These are phyloP conservation scores for Zygosaccharomyces siamensis DNA, from an alignment of 805 yeast genomes.

Conservation along the genomic window DNA sequence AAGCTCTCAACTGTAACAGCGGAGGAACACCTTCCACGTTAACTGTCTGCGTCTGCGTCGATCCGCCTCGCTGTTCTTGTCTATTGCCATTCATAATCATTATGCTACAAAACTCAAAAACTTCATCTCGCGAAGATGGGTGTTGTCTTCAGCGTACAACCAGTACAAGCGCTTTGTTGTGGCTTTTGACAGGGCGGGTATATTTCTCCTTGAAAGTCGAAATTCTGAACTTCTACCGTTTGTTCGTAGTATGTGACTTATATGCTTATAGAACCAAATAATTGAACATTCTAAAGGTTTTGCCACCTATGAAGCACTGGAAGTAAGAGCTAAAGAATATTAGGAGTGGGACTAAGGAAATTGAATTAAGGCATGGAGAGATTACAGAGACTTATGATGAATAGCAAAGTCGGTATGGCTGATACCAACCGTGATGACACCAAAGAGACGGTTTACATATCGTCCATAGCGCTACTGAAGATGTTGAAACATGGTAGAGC, in stretches of 20 bases:
- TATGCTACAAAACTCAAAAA: neutral
- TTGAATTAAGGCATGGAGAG: slow-evolving; percentile 35
- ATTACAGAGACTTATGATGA: slow-evolving; percentile 40
- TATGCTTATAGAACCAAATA: neutral
- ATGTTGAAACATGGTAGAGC: slow-evolving; percentile 98
- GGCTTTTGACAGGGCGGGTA: neutral
- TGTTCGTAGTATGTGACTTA: neutral
- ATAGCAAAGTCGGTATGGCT: slow-evolving; percentile 40
- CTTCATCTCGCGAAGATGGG: neutral
- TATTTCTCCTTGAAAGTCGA: too few relatives aligned
- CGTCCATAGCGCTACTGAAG: slow-evolving; percentile 88
- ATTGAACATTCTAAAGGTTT: neutral
- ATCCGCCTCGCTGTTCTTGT: slow-evolving; percentile 8
- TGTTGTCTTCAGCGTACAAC: neutral
- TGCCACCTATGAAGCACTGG: neutral
- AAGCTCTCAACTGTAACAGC: slow-evolving; percentile 28
- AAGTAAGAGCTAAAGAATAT: neutral
- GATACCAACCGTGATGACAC: slow-evolving; percentile 89
- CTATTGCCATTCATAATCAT: neutral
- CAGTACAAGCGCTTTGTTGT: too few relatives aligned
- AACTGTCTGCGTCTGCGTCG: slow-evolving; percentile 21
- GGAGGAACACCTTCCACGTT: slow-evolving; percentile 20
- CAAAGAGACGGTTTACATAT: slow-evolving; percentile 93
- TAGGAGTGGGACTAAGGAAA: neutral
- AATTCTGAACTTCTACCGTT: neutral